Conservation (phyloP, 148 eudicot genomes). For the Pouteria glomerata region DNA sequence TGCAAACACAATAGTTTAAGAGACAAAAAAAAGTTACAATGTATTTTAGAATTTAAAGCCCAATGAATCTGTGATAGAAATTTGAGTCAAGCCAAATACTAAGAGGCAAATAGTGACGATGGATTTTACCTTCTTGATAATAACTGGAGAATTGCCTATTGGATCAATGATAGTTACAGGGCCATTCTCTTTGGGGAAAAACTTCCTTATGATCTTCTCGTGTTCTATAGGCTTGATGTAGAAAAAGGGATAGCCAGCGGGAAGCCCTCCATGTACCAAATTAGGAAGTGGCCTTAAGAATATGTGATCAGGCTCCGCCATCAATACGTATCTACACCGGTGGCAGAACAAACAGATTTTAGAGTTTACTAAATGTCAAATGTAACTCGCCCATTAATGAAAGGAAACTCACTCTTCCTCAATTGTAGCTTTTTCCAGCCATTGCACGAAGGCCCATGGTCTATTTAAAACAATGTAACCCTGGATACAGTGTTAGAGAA, state of each 20-base stretch:
- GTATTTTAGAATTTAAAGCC: background rate
- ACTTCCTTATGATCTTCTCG: slow-evolving; percentile 72
- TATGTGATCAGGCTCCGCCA: slow-evolving; percentile 98
- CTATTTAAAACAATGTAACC: slow-evolving; percentile 79
- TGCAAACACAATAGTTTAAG: no score
- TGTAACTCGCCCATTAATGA: background rate
- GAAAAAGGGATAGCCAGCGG: slow-evolving; percentile 92
- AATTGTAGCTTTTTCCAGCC: slow-evolving; percentile 68
- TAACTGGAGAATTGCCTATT: slow-evolving; percentile 85
- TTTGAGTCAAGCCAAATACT: background rate
- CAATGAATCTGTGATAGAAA: background rate
- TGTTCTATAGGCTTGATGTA: slow-evolving; percentile 79
- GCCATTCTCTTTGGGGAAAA: slow-evolving; percentile 70
- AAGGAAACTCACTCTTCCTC: slow-evolving; percentile 68
- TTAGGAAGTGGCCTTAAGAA: slow-evolving; percentile 83
- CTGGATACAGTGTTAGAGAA: slow-evolving; percentile 32
- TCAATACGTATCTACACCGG: slow-evolving; percentile 69
- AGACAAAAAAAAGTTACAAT: background rate
- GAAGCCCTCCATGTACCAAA: slow-evolving; percentile 67
- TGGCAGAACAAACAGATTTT: background rate
- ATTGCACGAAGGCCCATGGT: slow-evolving; percentile 97
- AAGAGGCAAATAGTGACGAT: background rate
- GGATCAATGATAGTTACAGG: slow-evolving; percentile 93
- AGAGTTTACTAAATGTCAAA: background rate
- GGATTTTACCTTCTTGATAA: slow-evolving; percentile 58